Conservation (phyloP, 2,329 filamentous ascomycete genomes). For the Metarhizium album region DNA sequence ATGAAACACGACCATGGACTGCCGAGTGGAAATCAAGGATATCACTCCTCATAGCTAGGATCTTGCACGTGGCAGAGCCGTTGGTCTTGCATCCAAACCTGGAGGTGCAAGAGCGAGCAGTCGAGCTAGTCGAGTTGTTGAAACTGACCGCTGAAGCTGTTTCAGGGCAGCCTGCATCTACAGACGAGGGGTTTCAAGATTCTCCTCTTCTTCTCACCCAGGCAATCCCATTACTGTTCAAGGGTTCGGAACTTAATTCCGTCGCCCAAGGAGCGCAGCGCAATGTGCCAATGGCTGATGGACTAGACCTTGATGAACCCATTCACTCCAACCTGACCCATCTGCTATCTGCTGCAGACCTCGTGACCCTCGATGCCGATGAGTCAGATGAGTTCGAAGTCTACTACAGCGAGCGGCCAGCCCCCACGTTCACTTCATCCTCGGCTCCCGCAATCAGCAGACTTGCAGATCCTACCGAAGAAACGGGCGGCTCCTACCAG, state of each 20-base stretch:
- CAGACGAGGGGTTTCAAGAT: slow-evolving; percentile 45
- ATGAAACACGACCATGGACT: slow-evolving; percentile 58
- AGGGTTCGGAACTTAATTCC: slow-evolving; percentile 81
- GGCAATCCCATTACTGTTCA: slow-evolving; percentile 80
- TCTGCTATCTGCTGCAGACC: slow-evolving; percentile 52
- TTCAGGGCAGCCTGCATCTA: slow-evolving; percentile 50
- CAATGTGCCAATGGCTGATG: slow-evolving; percentile 71
- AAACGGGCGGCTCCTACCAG: slow-evolving; percentile 44
- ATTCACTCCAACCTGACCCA: slow-evolving; percentile 66
- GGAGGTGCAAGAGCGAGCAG: slow-evolving; percentile 89
- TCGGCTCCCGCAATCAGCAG: slow-evolving; percentile 42
- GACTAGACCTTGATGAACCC: slow-evolving; percentile 67
- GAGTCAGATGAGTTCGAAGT: slow-evolving; percentile 57
- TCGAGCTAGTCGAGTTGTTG: slow-evolving; percentile 84
- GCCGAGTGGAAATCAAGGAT: slow-evolving; percentile 61
- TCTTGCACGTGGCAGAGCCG: slow-evolving; percentile 72
- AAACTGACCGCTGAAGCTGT: slow-evolving; percentile 77
- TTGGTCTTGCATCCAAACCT: slow-evolving; percentile 73
- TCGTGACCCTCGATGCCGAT: slow-evolving; percentile 34
- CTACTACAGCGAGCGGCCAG: slow-evolving; percentile 50
- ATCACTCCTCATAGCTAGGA: slow-evolving; percentile 66
- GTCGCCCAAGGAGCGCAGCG: slow-evolving; percentile 73
- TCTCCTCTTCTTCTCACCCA: slow-evolving; percentile 79
- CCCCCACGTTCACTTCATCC: slow-evolving; percentile 40
- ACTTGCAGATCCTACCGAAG: slow-evolving; percentile 39